A percentile compares a stretch with the other conserved stretches of the same genome.
These are phyloP conservation scores for Scutellaria galericulata DNA, from an alignment of 257 asterid genomes.

Conservation along the genomic window DNA sequence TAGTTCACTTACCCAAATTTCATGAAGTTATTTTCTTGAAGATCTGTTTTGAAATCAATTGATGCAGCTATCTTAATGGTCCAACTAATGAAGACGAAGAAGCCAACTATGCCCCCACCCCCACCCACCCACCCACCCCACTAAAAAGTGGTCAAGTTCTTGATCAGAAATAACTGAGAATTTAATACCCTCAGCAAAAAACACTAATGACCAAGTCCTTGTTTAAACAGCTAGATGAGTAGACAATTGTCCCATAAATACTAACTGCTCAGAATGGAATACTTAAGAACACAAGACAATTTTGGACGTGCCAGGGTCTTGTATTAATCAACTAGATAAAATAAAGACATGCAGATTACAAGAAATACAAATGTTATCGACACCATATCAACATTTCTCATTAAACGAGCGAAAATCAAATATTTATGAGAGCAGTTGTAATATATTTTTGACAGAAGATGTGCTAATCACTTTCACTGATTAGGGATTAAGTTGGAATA, in stretches of 20 bases:
- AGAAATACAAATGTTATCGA: background rate
- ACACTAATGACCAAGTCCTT: conserved; percentile 1
- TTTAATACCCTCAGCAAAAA: background rate
- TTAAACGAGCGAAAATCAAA: background rate
- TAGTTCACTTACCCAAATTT: background rate
- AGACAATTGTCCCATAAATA: conserved; percentile 5
- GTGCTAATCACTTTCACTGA: background rate
- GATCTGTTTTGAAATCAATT: background rate
- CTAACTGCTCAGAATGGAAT: background rate
- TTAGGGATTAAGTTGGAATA: background rate
- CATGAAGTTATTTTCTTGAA: background rate
- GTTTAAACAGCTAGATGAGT: conserved; percentile 5
- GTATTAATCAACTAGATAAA: background rate
- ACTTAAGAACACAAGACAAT: background rate
- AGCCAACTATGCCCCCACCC: background rate
- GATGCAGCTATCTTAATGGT: background rate
- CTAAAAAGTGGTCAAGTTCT: background rate
- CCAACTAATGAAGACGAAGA: background rate
- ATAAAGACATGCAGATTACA: background rate
- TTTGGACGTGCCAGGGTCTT: background rate
- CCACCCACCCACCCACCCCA: background rate
- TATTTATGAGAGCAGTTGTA: background rate
- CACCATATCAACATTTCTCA: background rate
- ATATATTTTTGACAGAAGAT: background rate
- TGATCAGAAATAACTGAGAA: background rate